Evolutionary conservation across 1,284 basidiomycete species (phyloP).

Genomic region (Ganoderma lingzhi): DNA sequence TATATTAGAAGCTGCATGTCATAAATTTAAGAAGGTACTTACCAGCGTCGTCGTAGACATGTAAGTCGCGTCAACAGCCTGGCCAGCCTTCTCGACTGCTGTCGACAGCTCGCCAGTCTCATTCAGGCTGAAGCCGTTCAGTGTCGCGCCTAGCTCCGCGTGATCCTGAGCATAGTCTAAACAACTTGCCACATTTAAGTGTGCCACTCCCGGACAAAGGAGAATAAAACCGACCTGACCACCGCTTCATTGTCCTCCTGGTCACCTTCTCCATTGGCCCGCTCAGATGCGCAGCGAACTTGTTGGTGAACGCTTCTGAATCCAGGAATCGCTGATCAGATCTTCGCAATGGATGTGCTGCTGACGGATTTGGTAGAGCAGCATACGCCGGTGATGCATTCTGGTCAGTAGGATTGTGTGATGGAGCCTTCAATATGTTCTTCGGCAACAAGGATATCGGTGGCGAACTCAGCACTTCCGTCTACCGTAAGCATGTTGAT

Average conservation of each 20-base stretch:
- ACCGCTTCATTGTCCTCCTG: conserved; percentile 89
- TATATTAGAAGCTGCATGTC: conserved; percentile 7
- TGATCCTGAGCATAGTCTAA: conserved; percentile 90
- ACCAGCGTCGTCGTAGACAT: conserved; percentile 92
- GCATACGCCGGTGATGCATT: conserved; percentile 80
- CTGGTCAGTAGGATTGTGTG: conserved; percentile 91
- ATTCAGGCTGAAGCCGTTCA: conserved; percentile 96
- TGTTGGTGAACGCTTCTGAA: conserved; percentile 96
- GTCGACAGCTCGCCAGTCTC: conserved; percentile 77
- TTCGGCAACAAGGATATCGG: conserved; percentile 92
- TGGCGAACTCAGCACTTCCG: conserved; percentile 91
- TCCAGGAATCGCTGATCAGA: conserved; percentile 96
- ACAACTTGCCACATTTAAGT: background rate
- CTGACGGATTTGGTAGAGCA: conserved; percentile 88
- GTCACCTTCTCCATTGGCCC: conserved; percentile 98
- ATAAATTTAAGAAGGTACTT: conserved; percentile 39
- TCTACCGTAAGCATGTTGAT: conserved; percentile 51
- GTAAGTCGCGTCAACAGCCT: conserved; percentile 95
- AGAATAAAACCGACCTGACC: conserved; percentile 72
- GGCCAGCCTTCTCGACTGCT: conserved; percentile 92
- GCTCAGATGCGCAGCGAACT: conserved; percentile 92
- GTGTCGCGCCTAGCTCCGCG: conserved; percentile 92
- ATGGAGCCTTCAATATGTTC: conserved; percentile 95
- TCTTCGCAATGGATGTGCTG: conserved; percentile 84
- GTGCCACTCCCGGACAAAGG: no score